Evolutionary conservation across 2,329 filamentous ascomycete species (phyloP), one percentile per base, ranked within the genome.

Genomic region (Acrodontium crateriforme): DNA sequence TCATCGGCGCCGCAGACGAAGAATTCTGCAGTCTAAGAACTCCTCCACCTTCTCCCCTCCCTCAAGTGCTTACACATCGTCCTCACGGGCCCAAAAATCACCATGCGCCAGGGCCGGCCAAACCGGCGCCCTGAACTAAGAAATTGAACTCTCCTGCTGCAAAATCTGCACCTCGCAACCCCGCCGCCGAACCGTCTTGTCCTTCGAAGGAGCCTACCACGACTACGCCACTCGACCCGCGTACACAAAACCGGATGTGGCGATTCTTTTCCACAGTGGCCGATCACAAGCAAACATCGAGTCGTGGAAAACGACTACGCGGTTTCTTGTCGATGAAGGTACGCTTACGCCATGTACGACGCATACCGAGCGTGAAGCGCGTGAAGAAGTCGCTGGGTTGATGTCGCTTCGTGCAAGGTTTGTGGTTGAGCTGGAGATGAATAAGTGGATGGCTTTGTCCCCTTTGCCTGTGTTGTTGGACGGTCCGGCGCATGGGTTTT

Each of bases 371-470:
- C 17, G 3, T 6, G 29, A 31, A 11, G 29, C 29, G 5, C 3
- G 8, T 4, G 17, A 17, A n/a, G 29, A 31, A 13, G 18, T 13
- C 9, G 3, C 9, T 5, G 24, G 27, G 18, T 24, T 31, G 5
- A 18, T 27, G 13, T 11, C 13, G 10, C 18, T 27, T 7, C 10
- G n/a, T 16, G 24, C 22, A 11, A 16, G 16, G 2, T 31, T 31
- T 10, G 4, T 31, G 5, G 9, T 27, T 4, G 17, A 14, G 5
- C 29, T 24, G 11, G 24, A 22, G n/a, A 3, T 15, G 20, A 27
- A 31, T 11, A 31, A 27, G 18, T 31, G 29, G 29, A 11, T 18
- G 9, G 29, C 24, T n/a, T 10, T 31, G 16, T 24, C 24, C 9
- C 29, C 29, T 7, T 5, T 27, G 18, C 24, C 29, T 2, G 24